Evolutionary conservation across 352 stramenopile genomes (phyloP), one percentile per base, ranked within the genome.

Genomic region (Globisporangium splendens): DNA sequence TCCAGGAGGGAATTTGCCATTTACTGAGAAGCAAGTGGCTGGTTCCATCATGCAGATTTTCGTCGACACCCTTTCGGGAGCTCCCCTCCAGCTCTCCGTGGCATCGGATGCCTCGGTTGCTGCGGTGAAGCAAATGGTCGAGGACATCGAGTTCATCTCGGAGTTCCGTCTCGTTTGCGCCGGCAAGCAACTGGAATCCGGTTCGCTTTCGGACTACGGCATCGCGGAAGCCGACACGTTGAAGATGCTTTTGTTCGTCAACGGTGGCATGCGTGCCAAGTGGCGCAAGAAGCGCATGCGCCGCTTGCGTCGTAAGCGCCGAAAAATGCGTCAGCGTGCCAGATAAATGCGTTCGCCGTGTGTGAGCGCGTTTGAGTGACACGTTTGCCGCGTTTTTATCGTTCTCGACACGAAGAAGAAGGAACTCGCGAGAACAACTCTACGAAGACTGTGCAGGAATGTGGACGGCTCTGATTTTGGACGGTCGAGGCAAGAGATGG

Each of bases 241-340:
- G 58, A 84, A 95, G 69, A 93, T 98, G 74, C 69, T 96, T 50
- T 81, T 98, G 65, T 85, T 88, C 56, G 81, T 98, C 58, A 83
- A 90, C 62, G 93, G 87, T 68, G 95, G 94, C 68, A 98, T 98
- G 94, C 93, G 94, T 76, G 82, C 78, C 72, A 98, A 99, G 93
- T 99, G 96, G 95, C 86, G 89, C 65, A 99, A 99, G 91, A 99
- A 99, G 95, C 93, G 95, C 65, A 98, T 98, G 95, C 91, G 96
- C 64, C 96, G 96, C 72, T 88, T 99, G 66, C 92, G 96, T 72
- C 91, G 96, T 76, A 99, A 99, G 91, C 92, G 96, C 76, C 77
- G 96, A 77, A 99, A 99, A 95, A 99, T 99, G 96, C 93, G 96
- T 79, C 94, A 98, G 89, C 95, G 96, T 82, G 96, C 96, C 70